These are phyloP conservation scores for Arthrobotrys megalospora DNA, from an alignment of 2,329 filamentous ascomycete genomes.

Conservation along the genomic window DNA sequence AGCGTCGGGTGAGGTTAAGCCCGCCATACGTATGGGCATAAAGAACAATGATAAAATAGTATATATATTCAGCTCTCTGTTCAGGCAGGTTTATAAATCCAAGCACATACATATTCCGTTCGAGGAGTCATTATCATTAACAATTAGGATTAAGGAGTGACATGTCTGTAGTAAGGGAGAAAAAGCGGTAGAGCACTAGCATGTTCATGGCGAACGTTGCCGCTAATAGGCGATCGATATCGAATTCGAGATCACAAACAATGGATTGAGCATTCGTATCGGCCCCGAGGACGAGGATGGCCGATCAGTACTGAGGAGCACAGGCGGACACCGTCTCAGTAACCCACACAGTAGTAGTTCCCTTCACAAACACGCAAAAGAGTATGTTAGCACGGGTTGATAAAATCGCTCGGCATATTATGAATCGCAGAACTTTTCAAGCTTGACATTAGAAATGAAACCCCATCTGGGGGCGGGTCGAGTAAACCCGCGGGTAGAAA, in stretches of 20 bases:
- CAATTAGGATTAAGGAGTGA: conserved; percentile 15
- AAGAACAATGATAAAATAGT: neutral
- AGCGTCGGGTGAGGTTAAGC: no score
- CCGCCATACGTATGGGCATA: neutral
- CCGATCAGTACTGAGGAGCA: conserved; percentile 1
- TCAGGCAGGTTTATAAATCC: no score
- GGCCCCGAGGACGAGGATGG: neutral
- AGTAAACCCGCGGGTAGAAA: neutral
- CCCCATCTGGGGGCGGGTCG: neutral
- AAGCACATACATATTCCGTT: neutral
- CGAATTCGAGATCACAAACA: neutral
- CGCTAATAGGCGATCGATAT: neutral
- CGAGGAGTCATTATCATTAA: conserved; percentile 16
- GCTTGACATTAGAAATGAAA: neutral
- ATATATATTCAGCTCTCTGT: no score
- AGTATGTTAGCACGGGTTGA: conserved; percentile 20
- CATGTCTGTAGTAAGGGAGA: neutral
- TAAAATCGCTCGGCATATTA: neutral
- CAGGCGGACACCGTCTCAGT: conserved; percentile 32
- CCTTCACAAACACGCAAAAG: conserved; percentile 9
- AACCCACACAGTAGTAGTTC: conserved; percentile 38
- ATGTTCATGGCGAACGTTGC: neutral
- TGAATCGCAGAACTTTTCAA: neutral
- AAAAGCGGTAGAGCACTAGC: neutral
- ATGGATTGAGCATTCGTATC: neutral